Conservation (phyloP, 805 yeast genomes). For the Kodamaea fukazawae region DNA sequence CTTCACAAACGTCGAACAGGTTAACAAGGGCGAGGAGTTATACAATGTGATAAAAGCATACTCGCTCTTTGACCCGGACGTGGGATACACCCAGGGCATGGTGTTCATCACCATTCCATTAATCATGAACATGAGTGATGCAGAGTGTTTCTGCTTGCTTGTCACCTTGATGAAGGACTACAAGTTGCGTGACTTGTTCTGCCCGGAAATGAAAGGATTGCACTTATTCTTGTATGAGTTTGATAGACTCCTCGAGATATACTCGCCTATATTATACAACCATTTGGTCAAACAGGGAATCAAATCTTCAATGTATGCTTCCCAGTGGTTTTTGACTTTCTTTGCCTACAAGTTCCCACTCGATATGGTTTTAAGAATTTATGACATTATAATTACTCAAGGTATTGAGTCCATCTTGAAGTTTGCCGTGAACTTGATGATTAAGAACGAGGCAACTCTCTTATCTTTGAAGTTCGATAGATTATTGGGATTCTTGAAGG, state of each 20-base stretch:
- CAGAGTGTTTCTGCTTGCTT: conserved; percentile 80
- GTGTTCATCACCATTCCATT: conserved; percentile 88
- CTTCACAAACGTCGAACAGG: conserved; percentile 54
- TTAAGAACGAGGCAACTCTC: conserved; percentile 59
- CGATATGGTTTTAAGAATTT: conserved; percentile 80
- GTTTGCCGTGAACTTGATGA: conserved; percentile 79
- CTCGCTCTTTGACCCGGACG: conserved; percentile 82
- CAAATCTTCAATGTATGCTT: conserved; percentile 91
- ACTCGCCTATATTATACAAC: conserved; percentile 64
- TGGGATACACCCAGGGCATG: conserved; percentile 98
- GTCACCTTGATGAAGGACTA: conserved; percentile 83
- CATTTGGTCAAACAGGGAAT: conserved; percentile 87
- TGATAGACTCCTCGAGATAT: conserved; percentile 80
- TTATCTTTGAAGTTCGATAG: conserved; percentile 69
- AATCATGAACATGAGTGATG: conserved; percentile 73
- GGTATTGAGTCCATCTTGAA: conserved; percentile 85
- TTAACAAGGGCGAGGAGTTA: conserved; percentile 60
- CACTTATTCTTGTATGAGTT: conserved; percentile 83
- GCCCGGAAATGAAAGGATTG: conserved; percentile 93
- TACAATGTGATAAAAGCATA: conserved; percentile 79
- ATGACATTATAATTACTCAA: conserved; percentile 85
- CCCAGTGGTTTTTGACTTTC: conserved; percentile 95
- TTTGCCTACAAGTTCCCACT: conserved; percentile 95
- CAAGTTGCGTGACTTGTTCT: conserved; percentile 69
- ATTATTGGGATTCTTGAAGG: conserved; percentile 73